Conservation (phyloP, 805 yeast genomes). For the Wickerhamiella kurtzmanii region DNA sequence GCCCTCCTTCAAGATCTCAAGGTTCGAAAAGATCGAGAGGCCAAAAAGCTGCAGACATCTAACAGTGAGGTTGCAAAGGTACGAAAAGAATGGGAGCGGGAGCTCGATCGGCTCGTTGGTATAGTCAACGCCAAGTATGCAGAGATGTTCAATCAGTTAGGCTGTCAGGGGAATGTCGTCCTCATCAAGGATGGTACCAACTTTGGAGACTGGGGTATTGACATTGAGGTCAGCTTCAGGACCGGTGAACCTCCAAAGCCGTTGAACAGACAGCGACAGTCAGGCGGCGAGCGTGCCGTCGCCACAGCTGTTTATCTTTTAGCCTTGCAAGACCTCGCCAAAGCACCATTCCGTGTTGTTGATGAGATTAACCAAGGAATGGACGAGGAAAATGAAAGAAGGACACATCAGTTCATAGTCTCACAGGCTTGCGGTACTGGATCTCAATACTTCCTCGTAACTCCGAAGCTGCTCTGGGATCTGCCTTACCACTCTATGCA, state of each 20-base stretch:
- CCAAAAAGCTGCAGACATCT: not conserved
- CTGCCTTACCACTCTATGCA: slow-evolving; percentile 64
- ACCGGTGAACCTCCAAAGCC: slow-evolving; percentile 56
- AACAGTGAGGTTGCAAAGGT: slow-evolving; percentile 1
- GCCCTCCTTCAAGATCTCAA: slow-evolving; percentile 5
- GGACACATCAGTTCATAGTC: slow-evolving; percentile 75
- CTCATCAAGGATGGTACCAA: slow-evolving; percentile 37
- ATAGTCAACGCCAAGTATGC: slow-evolving; percentile 54
- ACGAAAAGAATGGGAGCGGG: slow-evolving; percentile 47
- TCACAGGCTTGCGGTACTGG: slow-evolving; percentile 53
- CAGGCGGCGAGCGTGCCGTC: slow-evolving; percentile 97
- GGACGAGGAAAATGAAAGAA: slow-evolving; percentile 86
- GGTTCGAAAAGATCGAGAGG: not conserved
- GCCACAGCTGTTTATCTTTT: slow-evolving; percentile 83
- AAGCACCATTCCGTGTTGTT: slow-evolving; percentile 85
- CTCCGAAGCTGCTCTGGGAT: slow-evolving; percentile 77
- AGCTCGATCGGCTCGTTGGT: slow-evolving; percentile 38
- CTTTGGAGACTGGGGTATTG: slow-evolving; percentile 67
- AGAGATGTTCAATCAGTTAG: slow-evolving; percentile 54
- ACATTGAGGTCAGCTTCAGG: slow-evolving; percentile 75
- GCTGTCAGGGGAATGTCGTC: slow-evolving; percentile 73
- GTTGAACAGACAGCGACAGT: slow-evolving; percentile 76
- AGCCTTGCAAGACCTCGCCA: slow-evolving; percentile 76
- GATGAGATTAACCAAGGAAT: slow-evolving; percentile 98
- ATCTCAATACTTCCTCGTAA: slow-evolving; percentile 72